A percentile compares a stretch with the other conserved stretches of the same genome.
These are phyloP conservation scores for Thalassiosira sp. DNA, from an alignment of 352 stramenopile species.

Conservation along the genomic window DNA sequence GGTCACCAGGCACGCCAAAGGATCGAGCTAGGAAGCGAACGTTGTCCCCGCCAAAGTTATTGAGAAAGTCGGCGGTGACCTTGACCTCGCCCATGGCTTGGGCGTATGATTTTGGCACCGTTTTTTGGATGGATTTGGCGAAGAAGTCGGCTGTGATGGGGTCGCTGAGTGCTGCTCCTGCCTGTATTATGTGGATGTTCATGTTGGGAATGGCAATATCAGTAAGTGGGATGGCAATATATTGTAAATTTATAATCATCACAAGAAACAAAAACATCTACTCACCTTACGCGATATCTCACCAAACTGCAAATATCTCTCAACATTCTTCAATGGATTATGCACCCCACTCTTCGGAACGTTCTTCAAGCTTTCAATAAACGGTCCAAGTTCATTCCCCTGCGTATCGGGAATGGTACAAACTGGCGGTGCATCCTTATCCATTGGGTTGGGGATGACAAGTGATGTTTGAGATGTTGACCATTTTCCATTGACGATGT, in stretches of 20 bases:
- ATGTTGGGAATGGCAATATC: conserved; percentile 1
- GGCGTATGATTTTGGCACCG: conserved; percentile 95
- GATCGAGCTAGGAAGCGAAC: conserved; percentile 94
- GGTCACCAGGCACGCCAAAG: conserved; percentile 95
- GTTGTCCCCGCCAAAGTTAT: conserved; percentile 97
- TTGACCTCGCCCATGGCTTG: conserved; percentile 85
- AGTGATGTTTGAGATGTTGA: conserved; percentile 70
- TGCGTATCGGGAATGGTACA: conserved; percentile 92
- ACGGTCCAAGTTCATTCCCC: conserved; percentile 87
- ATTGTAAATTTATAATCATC: conserved; percentile 2
- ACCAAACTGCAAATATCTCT: conserved; percentile 90
- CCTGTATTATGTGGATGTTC: conserved; percentile 23
- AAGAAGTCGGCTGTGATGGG: conserved; percentile 95
- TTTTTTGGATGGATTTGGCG: conserved; percentile 92
- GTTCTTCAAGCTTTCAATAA: conserved; percentile 89
- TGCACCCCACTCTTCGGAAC: conserved; percentile 96
- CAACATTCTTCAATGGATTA: conserved; percentile 97
- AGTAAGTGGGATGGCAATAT: too few relatives aligned
- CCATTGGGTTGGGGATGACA: conserved; percentile 91
- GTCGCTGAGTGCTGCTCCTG: conserved; percentile 75
- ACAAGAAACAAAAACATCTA: conserved; percentile 60
- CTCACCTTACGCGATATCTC: conserved; percentile 80
- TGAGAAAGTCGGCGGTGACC: conserved; percentile 94
- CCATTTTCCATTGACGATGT: conserved; percentile 93
- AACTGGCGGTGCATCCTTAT: conserved; percentile 88